These are phyloP conservation scores for Candida glaebosa DNA, from an alignment of 805 yeast genomes.

Conservation along the genomic window DNA sequence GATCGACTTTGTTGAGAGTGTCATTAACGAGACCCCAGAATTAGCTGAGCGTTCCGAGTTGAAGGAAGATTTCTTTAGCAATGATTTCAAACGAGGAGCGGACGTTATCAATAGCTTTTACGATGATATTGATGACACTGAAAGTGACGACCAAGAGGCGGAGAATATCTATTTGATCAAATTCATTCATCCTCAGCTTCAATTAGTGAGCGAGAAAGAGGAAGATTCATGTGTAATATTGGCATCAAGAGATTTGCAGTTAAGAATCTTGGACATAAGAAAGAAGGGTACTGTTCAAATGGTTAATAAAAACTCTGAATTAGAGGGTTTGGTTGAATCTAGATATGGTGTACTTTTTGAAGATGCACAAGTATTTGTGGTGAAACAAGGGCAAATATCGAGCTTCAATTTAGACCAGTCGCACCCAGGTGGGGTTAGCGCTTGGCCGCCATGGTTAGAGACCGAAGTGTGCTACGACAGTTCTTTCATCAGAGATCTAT, in stretches of 20 bases:
- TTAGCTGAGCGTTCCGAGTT: constrained; percentile 15
- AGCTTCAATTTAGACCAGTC: constrained; percentile 39
- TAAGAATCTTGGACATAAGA: constrained; percentile 46
- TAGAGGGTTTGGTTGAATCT: constrained; percentile 47
- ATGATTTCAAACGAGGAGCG: constrained; percentile 20
- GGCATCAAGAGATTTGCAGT: constrained; percentile 57
- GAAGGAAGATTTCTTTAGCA: constrained; percentile 16
- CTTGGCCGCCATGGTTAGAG: constrained; percentile 92
- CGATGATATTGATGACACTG: constrained; percentile 40
- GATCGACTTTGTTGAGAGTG: constrained; percentile 44
- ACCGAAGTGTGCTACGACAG: constrained; percentile 61
- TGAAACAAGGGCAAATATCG: constrained; percentile 29
- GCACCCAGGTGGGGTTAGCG: constrained; percentile 47
- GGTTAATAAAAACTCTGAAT: constrained; percentile 25
- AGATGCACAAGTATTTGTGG: constrained; percentile 54
- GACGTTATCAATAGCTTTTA: constrained; percentile 48
- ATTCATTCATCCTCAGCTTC: constrained; percentile 80
- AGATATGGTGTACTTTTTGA: constrained; percentile 54
- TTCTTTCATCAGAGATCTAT: constrained; percentile 22
- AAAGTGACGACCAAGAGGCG: constrained; percentile 37
- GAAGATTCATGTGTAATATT: constrained; percentile 48
- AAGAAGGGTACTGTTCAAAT: constrained; percentile 39
- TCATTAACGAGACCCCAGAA: constrained; percentile 20
- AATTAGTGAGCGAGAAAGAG: constrained; percentile 47
- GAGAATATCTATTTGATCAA: constrained; percentile 62